Evolutionary conservation across 2,329 filamentous ascomycete species (phyloP).

Genomic region (Pseudopithomyces maydicus): DNA sequence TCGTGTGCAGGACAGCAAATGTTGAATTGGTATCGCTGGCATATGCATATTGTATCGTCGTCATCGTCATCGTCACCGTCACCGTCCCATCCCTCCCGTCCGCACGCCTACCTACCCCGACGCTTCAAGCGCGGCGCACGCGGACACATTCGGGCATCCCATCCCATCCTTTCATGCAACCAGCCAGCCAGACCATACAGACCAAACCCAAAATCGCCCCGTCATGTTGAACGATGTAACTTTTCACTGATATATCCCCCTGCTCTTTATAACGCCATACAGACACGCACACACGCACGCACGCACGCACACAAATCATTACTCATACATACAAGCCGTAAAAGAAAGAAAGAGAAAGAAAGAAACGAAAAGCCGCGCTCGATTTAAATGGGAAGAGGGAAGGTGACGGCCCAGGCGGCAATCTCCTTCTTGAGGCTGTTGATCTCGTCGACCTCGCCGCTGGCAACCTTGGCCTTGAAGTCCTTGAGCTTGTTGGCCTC

Average conservation of each 20-base stretch:
- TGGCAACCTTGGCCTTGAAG: constrained; percentile 91
- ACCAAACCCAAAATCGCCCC: too few relatives aligned
- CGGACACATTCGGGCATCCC: neutral
- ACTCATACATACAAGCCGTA: neutral
- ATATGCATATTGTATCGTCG: constrained; percentile 6
- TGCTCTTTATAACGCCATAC: constrained; percentile 3
- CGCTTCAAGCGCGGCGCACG: too few relatives aligned
- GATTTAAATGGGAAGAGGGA: constrained; percentile 82
- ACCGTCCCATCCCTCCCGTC: neutral
- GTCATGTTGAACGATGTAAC: constrained; percentile 9
- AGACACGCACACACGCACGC: too few relatives aligned
- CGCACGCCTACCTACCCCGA: too few relatives aligned
- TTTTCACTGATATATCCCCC: too few relatives aligned
- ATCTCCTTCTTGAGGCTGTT: constrained; percentile 88
- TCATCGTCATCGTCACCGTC: too few relatives aligned
- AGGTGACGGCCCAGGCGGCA: constrained; percentile 80
- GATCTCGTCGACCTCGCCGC: constrained; percentile 80
- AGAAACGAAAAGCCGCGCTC: neutral
- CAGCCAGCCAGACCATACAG: constrained; percentile 1
- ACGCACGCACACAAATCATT: too few relatives aligned
- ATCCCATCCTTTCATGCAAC: constrained; percentile 8
- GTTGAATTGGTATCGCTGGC: constrained; percentile 11
- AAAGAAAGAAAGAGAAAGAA: neutral
- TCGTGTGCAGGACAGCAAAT: constrained; percentile 6
- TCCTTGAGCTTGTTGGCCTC: constrained; percentile 99